Evolutionary conservation across 2,329 filamentous ascomycete genomes (phyloP).

Genomic region (Sordariomycetes sp.): DNA sequence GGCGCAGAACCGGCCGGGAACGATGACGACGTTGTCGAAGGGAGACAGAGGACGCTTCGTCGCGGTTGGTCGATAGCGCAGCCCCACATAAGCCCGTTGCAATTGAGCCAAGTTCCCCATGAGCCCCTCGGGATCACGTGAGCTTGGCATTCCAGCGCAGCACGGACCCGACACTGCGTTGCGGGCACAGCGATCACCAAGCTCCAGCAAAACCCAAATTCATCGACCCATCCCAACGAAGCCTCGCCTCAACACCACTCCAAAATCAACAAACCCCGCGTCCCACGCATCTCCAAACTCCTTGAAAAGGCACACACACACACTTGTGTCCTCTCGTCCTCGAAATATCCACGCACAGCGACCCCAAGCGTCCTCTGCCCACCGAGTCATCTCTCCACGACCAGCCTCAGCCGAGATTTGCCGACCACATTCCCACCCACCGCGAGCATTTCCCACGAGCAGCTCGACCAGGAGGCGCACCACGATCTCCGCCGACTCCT

Average conservation of each 20-base stretch:
- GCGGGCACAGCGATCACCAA: not conserved
- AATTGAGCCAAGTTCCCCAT: too few species aligned
- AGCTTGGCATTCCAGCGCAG: not conserved
- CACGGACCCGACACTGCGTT: not conserved
- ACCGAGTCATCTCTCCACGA: not conserved
- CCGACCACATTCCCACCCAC: not conserved
- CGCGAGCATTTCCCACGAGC: not conserved
- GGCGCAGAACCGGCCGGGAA: too few species aligned
- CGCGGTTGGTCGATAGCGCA: too few species aligned
- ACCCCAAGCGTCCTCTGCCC: not conserved
- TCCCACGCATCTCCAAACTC: not conserved
- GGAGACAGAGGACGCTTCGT: too few species aligned
- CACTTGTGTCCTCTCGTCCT: not conserved
- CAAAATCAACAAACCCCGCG: not conserved
- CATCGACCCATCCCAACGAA: not conserved
- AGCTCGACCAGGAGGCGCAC: not conserved
- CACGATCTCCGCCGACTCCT: not conserved
- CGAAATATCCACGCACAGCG: not conserved
- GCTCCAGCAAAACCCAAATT: not conserved
- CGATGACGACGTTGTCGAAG: too few species aligned
- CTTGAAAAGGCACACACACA: not conserved
- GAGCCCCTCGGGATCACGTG: not conserved
- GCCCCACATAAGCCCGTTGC: too few species aligned
- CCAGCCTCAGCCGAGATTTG: not conserved
- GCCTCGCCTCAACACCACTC: not conserved